phyloP scores from a whole-genome alignment of 345 rosid genomes.

The Trapa bicornis region DNA sequence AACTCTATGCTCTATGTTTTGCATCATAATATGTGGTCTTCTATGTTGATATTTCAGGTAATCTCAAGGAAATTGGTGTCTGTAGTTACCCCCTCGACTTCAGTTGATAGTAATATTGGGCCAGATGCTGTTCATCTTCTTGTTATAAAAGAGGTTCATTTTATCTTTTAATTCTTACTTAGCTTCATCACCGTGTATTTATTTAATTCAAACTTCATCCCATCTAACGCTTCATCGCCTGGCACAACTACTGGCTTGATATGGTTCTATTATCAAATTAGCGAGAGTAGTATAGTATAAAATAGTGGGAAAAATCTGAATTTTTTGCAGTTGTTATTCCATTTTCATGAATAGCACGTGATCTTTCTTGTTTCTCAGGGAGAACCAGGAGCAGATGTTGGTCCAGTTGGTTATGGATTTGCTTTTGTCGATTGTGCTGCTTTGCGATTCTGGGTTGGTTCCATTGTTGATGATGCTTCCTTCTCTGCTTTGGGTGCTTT shows the following conservation, averaged over 20 bases:
- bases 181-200: neutral
- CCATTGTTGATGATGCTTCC: slow-evolving; percentile 62
- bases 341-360: neutral
- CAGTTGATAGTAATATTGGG: slow-evolving; percentile 57
- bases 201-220: neutral
- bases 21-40: slow-evolving; percentile 4
- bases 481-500: slow-evolving; percentile 77
- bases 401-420: too few species aligned
- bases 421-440: too few species aligned
- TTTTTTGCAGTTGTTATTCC: neutral
- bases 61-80: slow-evolving; percentile 63
- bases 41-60: slow-evolving; percentile 32
- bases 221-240: neutral
- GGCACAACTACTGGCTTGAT: neutral
- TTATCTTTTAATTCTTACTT: slow-evolving; percentile 5
- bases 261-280: neutral
- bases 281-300: neutral
- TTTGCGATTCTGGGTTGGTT: slow-evolving; percentile 24
- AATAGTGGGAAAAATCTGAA: neutral
- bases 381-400: too few species aligned
- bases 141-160: slow-evolving; percentile 70
- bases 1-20: neutral
- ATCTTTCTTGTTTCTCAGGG: slow-evolving; percentile 15
- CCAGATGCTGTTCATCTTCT: slow-evolving; percentile 93
- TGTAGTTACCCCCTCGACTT: slow-evolving; percentile 75